Base-by-base conservation (phyloP, 345 rosid genomes). In the Salix udensis region DNA sequence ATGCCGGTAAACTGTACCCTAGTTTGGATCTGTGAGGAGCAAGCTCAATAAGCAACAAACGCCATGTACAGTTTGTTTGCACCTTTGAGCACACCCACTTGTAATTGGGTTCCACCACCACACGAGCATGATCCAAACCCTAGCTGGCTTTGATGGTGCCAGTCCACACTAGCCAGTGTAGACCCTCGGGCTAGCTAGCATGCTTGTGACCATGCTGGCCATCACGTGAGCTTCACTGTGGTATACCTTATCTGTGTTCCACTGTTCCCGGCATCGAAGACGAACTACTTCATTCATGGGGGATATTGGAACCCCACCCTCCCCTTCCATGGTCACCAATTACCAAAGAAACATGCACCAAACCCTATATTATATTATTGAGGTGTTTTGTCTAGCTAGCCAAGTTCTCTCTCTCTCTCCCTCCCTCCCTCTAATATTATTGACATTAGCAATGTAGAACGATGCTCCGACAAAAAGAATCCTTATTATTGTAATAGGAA, bases 151-250 rank as follows among this genome's bases (percentile, higher is more conserved):
- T 40, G 70, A 28, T 69, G 30, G 72, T 76, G 53, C 10, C 40
- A 24, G 39, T 50, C 53, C 67, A 23, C 73, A 21, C 23, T 0
- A 1, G 40, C 13, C 71, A 44, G 6, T 13, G 65, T 44, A 34
- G 67, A 52, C 34, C 10, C 61, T 23, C 1, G 23, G 42, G 50
- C 52, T 21, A 13, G 23, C 70, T 42, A 21, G 18, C 64, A 34
- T 31, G 5, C 23, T 31, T 21, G 64, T 58, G 72, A 79, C 83
- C 84, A 79, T 62, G 34, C 65, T 60, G 70, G 48, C 77, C n/a
- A 69, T 78, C 89, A 83, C 86, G 82, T 86, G 86, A 81, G 81
- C 82, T 79, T 79, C 89, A 82, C 84, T 52, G 52, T 75, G 84
- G 23, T 40, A 55, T 44, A 42, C 42, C 69, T 61, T 23, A 19